Base-by-base conservation (phyloP, 352 stramenopile genomes). In the Globisporangium abappressorium region DNA sequence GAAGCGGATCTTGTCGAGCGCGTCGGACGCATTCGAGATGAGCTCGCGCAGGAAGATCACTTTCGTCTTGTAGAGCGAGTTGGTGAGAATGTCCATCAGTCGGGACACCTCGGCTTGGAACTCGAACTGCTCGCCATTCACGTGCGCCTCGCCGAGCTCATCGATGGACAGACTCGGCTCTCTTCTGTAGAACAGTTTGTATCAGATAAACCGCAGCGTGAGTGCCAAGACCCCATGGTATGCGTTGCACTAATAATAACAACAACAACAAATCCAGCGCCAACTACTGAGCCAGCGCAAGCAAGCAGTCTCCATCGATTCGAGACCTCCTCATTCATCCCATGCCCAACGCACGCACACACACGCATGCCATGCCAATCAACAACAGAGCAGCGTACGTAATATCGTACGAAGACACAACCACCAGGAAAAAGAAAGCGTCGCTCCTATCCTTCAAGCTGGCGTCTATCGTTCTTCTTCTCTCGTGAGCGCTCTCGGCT, bases 1-100 rank as follows among this genome's bases (percentile, higher is more conserved):
- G 87, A 99, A 99, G 55, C 98, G 94, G 65, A 99, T 98, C 87
- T 99, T 99, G 85, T 99, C 98, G n/a, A 99, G 83, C 15, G 97
- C 97, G 76, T 99, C 98, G 24, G 95, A 98, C 15, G 97, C 97
- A 76, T 99, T 99, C 30, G 97, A 99, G 73, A 99, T 99, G 26
- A 99, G 99, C 20, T 98, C 94, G 34, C 92, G 98, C 67, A 69
- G 36, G 56, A 99, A 99, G 66, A 99, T 98, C 71, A 99, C 96
- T 78, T 98, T 99, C 74, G 98, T 98, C 74, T 95, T 94, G 82
- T 69, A 57, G 4, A 69, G 64, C 55, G 87, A 86, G 54, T 76
- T 83, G 68, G 69, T 91, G 38, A 99, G 97, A 22, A 65, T 65
- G 28, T 70, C 57, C 65, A 99, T 98, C 73, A 99, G 93, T 6